A percentile compares a stretch with the other conserved stretches of the same genome.
These are phyloP conservation scores for Penium margaritaceum DNA, from an alignment of 139 green algal species.

Conservation along the genomic window DNA sequence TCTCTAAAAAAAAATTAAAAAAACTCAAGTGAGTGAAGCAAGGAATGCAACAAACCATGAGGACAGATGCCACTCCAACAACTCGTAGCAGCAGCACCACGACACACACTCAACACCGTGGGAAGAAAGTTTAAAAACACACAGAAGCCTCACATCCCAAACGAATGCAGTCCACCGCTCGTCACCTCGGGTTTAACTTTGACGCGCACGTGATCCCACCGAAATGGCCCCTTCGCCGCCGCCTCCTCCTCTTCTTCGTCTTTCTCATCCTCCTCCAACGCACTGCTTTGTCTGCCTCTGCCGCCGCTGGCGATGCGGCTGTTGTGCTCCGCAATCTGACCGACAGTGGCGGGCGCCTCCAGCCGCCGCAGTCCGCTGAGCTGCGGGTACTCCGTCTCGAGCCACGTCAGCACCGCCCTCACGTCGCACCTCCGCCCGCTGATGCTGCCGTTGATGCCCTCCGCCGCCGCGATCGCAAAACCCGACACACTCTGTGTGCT, in stretches of 20 bases:
- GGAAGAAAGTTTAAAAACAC: no score
- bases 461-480: slow-evolving; percentile 31
- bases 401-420: slow-evolving; percentile 2
- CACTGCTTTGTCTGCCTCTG: background rate
- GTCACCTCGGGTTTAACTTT: slow-evolving; percentile 40
- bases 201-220: slow-evolving; percentile 31
- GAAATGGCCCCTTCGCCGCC: slow-evolving; percentile 12
- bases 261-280: background rate
- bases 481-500: no score
- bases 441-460: slow-evolving; percentile 41
- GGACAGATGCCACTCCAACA: no score
- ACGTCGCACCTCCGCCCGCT: slow-evolving; percentile 19
- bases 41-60: no score
- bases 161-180: no score
- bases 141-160: no score
- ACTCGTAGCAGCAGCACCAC: no score
- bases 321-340: background rate
- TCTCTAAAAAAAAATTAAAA: no score
- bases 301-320: background rate
- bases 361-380: background rate
- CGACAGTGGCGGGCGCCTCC: slow-evolving; percentile 14
- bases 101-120: no score
- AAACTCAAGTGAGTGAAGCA: no score
- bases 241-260: background rate
- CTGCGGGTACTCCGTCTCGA: slow-evolving; percentile 8